Evolutionary conservation across 345 rosid species (phyloP), one percentile per base, ranked within the genome.

Genomic region (Psidium friedrichsthalianum): DNA sequence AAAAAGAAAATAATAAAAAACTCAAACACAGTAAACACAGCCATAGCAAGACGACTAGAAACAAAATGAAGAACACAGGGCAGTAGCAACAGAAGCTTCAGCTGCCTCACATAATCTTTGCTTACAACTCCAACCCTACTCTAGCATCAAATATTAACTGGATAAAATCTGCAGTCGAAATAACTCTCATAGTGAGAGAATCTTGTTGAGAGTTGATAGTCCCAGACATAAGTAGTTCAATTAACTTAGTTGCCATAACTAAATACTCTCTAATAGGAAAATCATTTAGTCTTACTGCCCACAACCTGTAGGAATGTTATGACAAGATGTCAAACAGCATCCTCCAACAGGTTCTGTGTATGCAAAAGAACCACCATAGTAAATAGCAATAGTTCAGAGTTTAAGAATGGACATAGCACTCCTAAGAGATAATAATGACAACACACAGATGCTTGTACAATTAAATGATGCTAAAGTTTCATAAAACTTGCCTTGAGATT

Each of bases 401-500:
- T 36, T 69, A 36, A 69, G 80, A 69, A 69, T 18, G 24, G 80
- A 36, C 40, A 69, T 69, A 69, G 78, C 47, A 18, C 47, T 69
- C 47, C 25, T 69, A 36, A 69, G 47, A 32, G 25, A 32, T 8
- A 69, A 36, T 21, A 36, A 24, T 83, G 85, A 42, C 64, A 57
- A 8, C 52, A 44, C 11, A 9, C 47, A 69, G 47, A 42, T 18
- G 80, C 80, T 69, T 36, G 80, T 69, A 54, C 24, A 57, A 56
- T 83, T 47, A 82, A 82, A 55, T 42, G 74, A 36, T 83, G 82
- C 49, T 5, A 82, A 27, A 27, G 11, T 47, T 51, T n/a, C 54
- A 49, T 84, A 85, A 52, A 69, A 91, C 98, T 93, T 93, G 92
- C 99, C 95, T 92, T 91, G 98, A 89, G 91, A 92, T 86, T 95